These are phyloP conservation scores for Pyracantha coccinea DNA, from an alignment of 331 rosid genomes.

Conservation along the genomic window DNA sequence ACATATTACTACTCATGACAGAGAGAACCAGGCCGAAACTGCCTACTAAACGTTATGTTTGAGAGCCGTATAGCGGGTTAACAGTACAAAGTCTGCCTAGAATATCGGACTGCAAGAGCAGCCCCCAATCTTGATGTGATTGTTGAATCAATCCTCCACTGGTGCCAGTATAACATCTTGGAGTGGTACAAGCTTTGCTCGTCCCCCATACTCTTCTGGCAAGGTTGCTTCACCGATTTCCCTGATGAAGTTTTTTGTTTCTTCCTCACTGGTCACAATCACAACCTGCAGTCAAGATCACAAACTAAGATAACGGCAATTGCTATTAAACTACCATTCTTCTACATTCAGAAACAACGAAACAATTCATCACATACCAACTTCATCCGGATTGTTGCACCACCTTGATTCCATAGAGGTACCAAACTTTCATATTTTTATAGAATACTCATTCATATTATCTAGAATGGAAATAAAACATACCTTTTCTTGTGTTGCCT, in stretches of 20 bases:
- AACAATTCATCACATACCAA: background rate
- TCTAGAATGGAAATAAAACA: background rate
- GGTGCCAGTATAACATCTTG: slow-evolving; percentile 47
- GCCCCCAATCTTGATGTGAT: background rate
- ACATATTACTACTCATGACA: background rate
- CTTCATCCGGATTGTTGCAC: background rate
- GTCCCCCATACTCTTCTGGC: slow-evolving; percentile 87
- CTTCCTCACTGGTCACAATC: slow-evolving; percentile 67
- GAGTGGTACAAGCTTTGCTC: slow-evolving; percentile 46
- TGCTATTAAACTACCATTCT: background rate
- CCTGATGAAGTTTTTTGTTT: slow-evolving; percentile 32
- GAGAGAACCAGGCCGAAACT: background rate
- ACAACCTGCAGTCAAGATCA: slow-evolving; percentile 50
- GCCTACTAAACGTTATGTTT: background rate
- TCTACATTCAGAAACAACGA: background rate
- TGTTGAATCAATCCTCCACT: slow-evolving; percentile 23
- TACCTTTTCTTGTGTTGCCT: slow-evolving; percentile 82
- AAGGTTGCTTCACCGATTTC: slow-evolving; percentile 73
- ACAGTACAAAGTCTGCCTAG: background rate
- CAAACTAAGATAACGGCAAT: background rate
- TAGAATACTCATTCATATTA: too few species aligned
- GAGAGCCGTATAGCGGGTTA: background rate
- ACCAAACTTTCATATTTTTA: background rate
- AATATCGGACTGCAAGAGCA: background rate
- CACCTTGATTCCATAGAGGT: background rate